Evolutionary conservation across 495 filamentous ascomycete species (phyloP).

Genomic region (Recurvomyces mirabilis): DNA sequence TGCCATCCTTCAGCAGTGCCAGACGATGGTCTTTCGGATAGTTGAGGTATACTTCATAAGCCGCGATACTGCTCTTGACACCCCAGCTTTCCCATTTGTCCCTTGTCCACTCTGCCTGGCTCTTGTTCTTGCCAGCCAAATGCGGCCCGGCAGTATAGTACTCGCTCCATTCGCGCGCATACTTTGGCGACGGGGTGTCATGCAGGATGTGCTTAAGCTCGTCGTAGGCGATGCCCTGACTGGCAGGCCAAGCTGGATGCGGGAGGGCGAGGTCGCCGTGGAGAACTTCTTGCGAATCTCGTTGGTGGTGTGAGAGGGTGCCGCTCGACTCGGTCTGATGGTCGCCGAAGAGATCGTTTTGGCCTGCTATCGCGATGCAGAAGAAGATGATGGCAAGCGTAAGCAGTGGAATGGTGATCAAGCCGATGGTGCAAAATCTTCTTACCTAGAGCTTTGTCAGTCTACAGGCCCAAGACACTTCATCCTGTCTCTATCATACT

Average conservation of each 20-base stretch:
- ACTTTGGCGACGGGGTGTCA: constrained; percentile 56
- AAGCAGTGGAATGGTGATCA: constrained; percentile 45
- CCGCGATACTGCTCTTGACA: constrained; percentile 56
- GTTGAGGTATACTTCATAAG: constrained; percentile 87
- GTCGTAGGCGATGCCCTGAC: constrained; percentile 41
- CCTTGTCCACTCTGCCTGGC: constrained; percentile 77
- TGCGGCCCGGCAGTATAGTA: constrained; percentile 89
- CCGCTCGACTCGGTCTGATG: constrained; percentile 4
- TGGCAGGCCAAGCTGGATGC: constrained; percentile 30
- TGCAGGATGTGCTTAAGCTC: constrained; percentile 61
- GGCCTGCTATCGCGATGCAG: constrained; percentile 30
- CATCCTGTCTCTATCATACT: constrained; percentile 23
- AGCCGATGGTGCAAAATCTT: constrained; percentile 57
- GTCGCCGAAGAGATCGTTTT: constrained; percentile 23
- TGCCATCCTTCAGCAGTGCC: constrained; percentile 57
- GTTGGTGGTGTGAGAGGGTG: constrained; percentile 30
- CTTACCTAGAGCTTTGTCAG: constrained; percentile 36
- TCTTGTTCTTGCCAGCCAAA: constrained; percentile 78
- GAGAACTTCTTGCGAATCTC: constrained; percentile 29
- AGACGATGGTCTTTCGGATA: constrained; percentile 73
- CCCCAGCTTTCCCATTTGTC: constrained; percentile 80
- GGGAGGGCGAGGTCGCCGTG: constrained; percentile 25
- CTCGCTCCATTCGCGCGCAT: constrained; percentile 67
- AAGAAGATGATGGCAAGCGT: constrained; percentile 52
- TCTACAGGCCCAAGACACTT: not conserved